Evolutionary conservation across 176 grass and related monocot species (phyloP), one percentile per base, ranked within the genome.

Genomic region (Panicum miliaceum): DNA sequence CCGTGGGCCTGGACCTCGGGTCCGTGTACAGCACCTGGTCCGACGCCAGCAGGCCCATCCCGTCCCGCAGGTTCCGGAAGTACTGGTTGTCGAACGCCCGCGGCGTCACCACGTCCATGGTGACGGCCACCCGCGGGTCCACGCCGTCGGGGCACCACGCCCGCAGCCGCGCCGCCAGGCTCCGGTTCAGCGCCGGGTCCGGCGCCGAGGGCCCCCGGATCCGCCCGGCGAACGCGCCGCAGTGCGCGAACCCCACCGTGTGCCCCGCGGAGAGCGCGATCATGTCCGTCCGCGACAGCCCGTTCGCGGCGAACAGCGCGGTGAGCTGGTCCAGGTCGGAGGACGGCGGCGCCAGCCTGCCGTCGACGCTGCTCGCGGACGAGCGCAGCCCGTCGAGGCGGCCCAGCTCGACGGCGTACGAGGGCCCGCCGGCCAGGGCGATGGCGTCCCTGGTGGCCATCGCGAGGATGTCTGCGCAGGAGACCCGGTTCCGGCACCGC

Each of bases 211-310:
- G 56, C 13, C 72, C 36, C 0, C 79, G 14, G 29, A 97, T 74
- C 5, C 94, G 83, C 26, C 63, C 46, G 0, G 86, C 9, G 42
- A 97, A 97, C 0, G 85, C 82, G 16, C 4, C 51, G 84, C 94
- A 97, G 79, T 94, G 94, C 3, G 94, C 88, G 38, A 97, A 88
- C 0, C 94, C 94, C 8, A 97, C 81, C 2, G 92, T 97, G 85
- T 97, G 94, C 0, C 81, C 90, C 3, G 81, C 91, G 63, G 82
- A 41, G 46, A 27, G 69, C 90, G 65, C 90, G 86, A 6, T 83
- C 91, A 97, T 85, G 71, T 97, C 94, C 8, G 68, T 23, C 62
- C 25, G 32, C 4, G 53, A 83, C 11, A 97, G 88, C 23, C 89
- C 89, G 52, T 97, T 88, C 35, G 48, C 23, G n/a, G 67, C 74